These are phyloP conservation scores for Coemansia aciculifera DNA, from an alignment of 192 early-diverging fungal genomes.

Conservation along the genomic window DNA sequence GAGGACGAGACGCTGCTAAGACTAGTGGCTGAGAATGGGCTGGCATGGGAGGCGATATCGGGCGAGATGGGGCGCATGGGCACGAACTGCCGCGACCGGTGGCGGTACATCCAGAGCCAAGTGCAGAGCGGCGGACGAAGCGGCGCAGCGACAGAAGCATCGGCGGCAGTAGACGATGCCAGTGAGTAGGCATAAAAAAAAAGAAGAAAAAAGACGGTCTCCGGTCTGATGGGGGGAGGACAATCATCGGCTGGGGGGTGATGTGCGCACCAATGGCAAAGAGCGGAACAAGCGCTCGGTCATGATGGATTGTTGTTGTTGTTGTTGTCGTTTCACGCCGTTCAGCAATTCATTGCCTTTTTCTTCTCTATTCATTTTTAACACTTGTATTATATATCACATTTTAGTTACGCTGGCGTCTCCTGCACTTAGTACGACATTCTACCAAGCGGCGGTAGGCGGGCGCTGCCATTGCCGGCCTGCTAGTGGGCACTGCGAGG, in stretches of 20 bases:
- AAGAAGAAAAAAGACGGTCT: background rate
- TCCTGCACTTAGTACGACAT: conserved; percentile 8
- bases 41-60: conserved; percentile 50
- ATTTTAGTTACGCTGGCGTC: conserved; percentile 8
- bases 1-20: conserved; percentile 38
- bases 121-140: background rate
- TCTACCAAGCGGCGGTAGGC: background rate
- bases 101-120: conserved; percentile 47
- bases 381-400: conserved; percentile 1
- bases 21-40: conserved; percentile 46
- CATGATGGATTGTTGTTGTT: background rate
- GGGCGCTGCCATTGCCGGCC: background rate
- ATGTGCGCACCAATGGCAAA: background rate
- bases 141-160: background rate
- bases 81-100: conserved; percentile 53
- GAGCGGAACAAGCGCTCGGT: background rate
- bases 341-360: background rate
- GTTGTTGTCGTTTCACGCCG: background rate
- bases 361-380: background rate
- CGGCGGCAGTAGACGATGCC: background rate
- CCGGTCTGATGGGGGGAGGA: conserved; percentile 3
- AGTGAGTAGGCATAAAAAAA: background rate
- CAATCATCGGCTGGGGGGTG: background rate
- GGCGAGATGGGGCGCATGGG: conserved; percentile 45
- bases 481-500: conserved; percentile 5